Base-by-base conservation (phyloP, 2,329 filamentous ascomycete genomes). In the Penicillium griseofulvum region DNA sequence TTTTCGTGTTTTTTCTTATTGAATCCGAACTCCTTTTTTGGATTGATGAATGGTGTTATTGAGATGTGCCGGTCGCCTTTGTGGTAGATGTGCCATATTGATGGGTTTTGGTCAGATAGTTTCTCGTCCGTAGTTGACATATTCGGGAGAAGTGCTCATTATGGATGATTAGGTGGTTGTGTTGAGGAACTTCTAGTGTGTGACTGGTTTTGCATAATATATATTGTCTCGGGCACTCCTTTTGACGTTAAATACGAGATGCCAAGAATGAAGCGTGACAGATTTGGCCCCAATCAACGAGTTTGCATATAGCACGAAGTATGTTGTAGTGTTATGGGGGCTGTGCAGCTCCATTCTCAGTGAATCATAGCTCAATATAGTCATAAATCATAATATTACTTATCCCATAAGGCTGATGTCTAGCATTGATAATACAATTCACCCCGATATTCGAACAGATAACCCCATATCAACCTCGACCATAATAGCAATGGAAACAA, bases 401-500 rank as follows among this genome's bases (percentile, higher is more conserved):
- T 22, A 29, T 5, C 16, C 8, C 17, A 28, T 14, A 10, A 50
- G 10, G 37, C 38, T 29, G 28, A 28, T n/a, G 19, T 11, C n/a
- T 16, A 16, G 41, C 29, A 10, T 8, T 14, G 9, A 3, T 16
- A 47, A 36, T 19, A 14, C 10, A 36, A 31, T 14, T 49, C 44
- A 43, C 22, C 37, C 36, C 14, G 31, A 29, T 42, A 43, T 38
- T 37, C 17, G 31, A 28, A 42, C 2, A 12, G 49, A n/a, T 2
- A 45, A 16, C 16, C 19, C n/a, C 14, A 26, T 36, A 10, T 61
- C 60, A 22, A 59, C 43, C 43, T 66, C 56, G 14, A 64, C 45
- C 1, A 65, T 56, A 12, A 66, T 61, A 10, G 48, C 60, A 39
- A 63, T 42, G 1, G 60, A 55, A n/a, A 65, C 33, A 16, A 62